Evolutionary conservation across 192 early-diverging fungal genomes (phyloP).

Genomic region (Entomortierella lignicola): DNA sequence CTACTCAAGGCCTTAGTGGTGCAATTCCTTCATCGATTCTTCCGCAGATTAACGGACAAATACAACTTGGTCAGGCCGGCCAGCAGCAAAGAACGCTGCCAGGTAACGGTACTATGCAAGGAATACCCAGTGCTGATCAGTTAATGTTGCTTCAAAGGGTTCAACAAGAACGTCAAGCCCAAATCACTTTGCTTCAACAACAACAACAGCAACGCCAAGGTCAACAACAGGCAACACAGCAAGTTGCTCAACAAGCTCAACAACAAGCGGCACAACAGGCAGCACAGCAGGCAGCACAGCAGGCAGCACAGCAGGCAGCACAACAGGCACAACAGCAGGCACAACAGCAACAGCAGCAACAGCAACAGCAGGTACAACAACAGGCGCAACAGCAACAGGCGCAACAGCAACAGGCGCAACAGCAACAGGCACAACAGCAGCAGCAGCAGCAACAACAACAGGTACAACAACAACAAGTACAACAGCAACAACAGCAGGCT

Average conservation of each 20-base stretch:
- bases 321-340: conserved; percentile 2
- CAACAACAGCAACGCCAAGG: conserved; percentile 34
- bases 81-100: conserved; percentile 14
- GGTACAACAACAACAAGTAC: conserved; percentile 25
- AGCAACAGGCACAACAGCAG: conserved; percentile 29
- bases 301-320: conserved; percentile 21
- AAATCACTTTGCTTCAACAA: conserved; percentile 17
- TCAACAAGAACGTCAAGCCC: conserved; percentile 45
- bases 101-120: neutral
- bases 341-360: conserved; percentile 33
- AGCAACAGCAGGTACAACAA: conserved; percentile 10
- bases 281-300: conserved; percentile 9
- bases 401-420: conserved; percentile 7
- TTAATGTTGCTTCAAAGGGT: conserved; percentile 24
- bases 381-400: conserved; percentile 21
- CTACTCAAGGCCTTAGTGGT: conserved; percentile 1
- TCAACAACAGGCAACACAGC: neutral
- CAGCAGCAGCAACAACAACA: conserved; percentile 38
- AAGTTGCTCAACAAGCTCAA: conserved; percentile 1
- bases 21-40: conserved; percentile 1
- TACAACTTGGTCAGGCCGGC: conserved; percentile 8
- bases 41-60: conserved; percentile 8
- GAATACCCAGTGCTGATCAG: conserved; percentile 23
- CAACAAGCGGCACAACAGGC: conserved; percentile 12
- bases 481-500: conserved; percentile 18